A percentile compares a stretch with the other conserved stretches of the same genome.
These are phyloP conservation scores for Phytophthora sojae DNA, from an alignment of 352 stramenopile species.

Conservation along the genomic window DNA sequence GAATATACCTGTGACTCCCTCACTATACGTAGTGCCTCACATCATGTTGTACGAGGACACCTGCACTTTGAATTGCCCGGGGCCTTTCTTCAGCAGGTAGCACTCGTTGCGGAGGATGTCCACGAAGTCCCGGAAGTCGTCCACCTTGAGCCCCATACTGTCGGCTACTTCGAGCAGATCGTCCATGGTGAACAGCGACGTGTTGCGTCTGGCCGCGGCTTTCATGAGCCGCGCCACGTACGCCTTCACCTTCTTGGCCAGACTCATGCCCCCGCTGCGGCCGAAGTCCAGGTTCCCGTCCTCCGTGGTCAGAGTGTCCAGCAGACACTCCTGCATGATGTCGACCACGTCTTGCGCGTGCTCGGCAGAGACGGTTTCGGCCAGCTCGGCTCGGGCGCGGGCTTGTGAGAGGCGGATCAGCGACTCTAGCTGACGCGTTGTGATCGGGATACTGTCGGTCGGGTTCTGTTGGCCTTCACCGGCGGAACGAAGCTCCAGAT, in stretches of 20 bases:
- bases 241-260: constrained; percentile 81
- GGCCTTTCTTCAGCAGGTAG: constrained; percentile 87
- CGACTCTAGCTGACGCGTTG: constrained; percentile 97
- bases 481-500: constrained; percentile 86
- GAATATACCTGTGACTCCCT: constrained; percentile 23
- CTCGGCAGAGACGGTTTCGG: constrained; percentile 92
- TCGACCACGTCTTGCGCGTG: constrained; percentile 98
- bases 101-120: constrained; percentile 89
- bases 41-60: constrained; percentile 61
- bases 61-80: constrained; percentile 82
- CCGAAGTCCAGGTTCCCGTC: constrained; percentile 90
- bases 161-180: constrained; percentile 79
- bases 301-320: constrained; percentile 92
- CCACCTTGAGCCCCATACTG: constrained; percentile 77
- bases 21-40: constrained; percentile 9
- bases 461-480: constrained; percentile 55
- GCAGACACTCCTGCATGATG: constrained; percentile 95
- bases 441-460: constrained; percentile 88
- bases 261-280: constrained; percentile 70
- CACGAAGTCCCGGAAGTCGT: constrained; percentile 86
- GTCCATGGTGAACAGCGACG: constrained; percentile 76
- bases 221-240: constrained; percentile 85
- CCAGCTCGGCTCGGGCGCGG: constrained; percentile 94
- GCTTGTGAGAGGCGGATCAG: constrained; percentile 92
- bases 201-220: constrained; percentile 64